Percentiles rank a stretch among this genome's conserved stretches.
Evolutionary conservation across 805 yeast species (phyloP).

Genomic region (Teunomyces barrocoloradensis): DNA sequence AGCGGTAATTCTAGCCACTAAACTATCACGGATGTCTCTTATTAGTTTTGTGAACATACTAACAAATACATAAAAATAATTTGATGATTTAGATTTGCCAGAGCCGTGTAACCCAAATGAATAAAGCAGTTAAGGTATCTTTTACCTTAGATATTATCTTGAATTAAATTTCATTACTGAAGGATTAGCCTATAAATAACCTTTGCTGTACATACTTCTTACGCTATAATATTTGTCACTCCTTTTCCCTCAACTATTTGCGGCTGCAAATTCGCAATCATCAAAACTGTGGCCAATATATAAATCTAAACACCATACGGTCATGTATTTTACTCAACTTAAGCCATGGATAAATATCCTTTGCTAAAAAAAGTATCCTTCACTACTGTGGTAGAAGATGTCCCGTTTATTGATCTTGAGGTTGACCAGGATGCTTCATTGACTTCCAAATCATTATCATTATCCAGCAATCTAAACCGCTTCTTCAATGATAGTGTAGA

Average conservation of each 20-base stretch:
- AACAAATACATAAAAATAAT: neutral
- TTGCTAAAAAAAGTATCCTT: neutral
- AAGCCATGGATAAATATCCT: neutral
- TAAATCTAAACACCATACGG: neutral
- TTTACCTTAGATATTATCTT: neutral
- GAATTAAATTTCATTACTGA: neutral
- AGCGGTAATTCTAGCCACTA: constrained; percentile 4
- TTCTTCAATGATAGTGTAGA: constrained; percentile 28
- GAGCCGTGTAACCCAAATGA: too few species aligned
- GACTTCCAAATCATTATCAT: neutral
- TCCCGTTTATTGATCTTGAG: neutral
- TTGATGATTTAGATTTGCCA: too few species aligned
- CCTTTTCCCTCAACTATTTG: neutral
- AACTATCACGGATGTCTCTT: constrained; percentile 3
- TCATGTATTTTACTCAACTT: neutral
- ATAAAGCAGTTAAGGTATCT: too few species aligned
- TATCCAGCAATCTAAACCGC: neutral
- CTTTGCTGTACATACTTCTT: too few species aligned
- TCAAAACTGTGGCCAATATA: constrained; percentile 2
- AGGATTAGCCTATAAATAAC: too few species aligned
- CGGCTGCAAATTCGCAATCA: constrained; percentile 3
- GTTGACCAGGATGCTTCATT: neutral
- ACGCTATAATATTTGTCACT: too few species aligned
- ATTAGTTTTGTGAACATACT: neutral
- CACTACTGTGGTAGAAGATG: neutral